phyloP scores from a whole-genome alignment of 2,329 filamentous ascomycete species.

The Scedosporium apiospermum region DNA sequence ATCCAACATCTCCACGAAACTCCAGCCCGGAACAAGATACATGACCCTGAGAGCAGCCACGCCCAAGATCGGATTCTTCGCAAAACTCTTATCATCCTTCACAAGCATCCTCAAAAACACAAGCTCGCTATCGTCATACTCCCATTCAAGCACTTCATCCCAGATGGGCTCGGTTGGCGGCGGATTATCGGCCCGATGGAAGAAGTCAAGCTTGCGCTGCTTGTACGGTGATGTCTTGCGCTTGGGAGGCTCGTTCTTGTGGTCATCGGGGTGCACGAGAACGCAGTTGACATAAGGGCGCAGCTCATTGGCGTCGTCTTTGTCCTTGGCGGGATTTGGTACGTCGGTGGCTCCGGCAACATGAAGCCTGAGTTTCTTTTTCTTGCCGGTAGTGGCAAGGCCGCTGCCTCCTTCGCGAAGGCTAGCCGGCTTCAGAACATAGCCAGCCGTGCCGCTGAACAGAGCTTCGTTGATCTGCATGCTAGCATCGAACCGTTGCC shows the following conservation, averaged over 20 bases:
- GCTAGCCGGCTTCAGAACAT: slow-evolving; percentile 53
- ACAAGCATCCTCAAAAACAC: slow-evolving; percentile 55
- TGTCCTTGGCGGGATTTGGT: slow-evolving; percentile 28
- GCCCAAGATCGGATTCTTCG: slow-evolving; percentile 51
- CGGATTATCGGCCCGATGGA: slow-evolving; percentile 50
- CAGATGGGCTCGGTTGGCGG: slow-evolving; percentile 52
- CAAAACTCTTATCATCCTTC: slow-evolving; percentile 57
- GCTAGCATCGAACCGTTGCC: slow-evolving; percentile 56
- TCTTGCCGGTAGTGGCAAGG: slow-evolving; percentile 32
- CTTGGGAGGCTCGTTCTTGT: slow-evolving; percentile 41
- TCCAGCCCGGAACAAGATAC: slow-evolving; percentile 50
- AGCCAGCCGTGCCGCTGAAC: slow-evolving; percentile 56
- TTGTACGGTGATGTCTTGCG: slow-evolving; percentile 53
- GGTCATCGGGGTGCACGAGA: slow-evolving; percentile 47
- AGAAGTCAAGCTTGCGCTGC: slow-evolving; percentile 45
- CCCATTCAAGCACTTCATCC: slow-evolving; percentile 59
- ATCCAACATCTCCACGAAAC: slow-evolving; percentile 55
- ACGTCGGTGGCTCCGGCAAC: slow-evolving; percentile 55
- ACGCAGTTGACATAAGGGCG: slow-evolving; percentile 58
- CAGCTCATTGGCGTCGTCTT: slow-evolving; percentile 40
- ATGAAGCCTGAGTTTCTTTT: slow-evolving; percentile 44
- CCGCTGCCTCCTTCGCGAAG: slow-evolving; percentile 48
- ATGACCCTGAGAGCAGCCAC: slow-evolving; percentile 50
- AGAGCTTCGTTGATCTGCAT: slow-evolving; percentile 62
- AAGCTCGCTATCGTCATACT: slow-evolving; percentile 57